A percentile compares a stretch with the other conserved stretches of the same genome.
These are phyloP conservation scores for Silene noctiflora DNA, from an alignment of 179 eudicot species.

Conservation along the genomic window DNA sequence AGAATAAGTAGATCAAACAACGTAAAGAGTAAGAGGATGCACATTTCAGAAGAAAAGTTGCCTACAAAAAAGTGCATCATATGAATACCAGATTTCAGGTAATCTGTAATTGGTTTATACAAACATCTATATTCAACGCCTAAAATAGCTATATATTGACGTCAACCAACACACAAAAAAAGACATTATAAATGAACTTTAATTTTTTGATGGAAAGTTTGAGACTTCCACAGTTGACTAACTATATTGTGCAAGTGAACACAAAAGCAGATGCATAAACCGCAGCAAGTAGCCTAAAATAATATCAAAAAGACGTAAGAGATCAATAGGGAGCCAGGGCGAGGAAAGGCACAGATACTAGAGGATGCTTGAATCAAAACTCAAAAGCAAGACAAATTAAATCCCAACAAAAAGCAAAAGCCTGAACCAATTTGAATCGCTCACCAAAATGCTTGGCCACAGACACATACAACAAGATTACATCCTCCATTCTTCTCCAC, in stretches of 20 bases:
- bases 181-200: neutral
- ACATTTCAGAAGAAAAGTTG: conserved; percentile 3
- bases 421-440: conserved; percentile 11
- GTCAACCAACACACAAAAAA: neutral
- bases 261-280: neutral
- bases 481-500: conserved; percentile 85
- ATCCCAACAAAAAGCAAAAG: neutral
- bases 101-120: neutral
- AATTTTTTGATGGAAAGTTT: neutral
- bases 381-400: neutral
- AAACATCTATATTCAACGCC: neutral
- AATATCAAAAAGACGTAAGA: neutral
- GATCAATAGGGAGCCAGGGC: neutral
- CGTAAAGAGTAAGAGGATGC: neutral
- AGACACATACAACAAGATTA: conserved; percentile 56
- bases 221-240: neutral
- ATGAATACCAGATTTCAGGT: neutral
- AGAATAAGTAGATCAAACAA: neutral
- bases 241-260: neutral
- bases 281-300: neutral
- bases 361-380: conserved; percentile 2
- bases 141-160: neutral
- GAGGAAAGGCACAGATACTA: neutral
- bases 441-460: conserved; percentile 66
- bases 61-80: neutral